Conservation (phyloP, 2,329 filamentous ascomycete genomes). For the Exophiala lecanii-corni region DNA sequence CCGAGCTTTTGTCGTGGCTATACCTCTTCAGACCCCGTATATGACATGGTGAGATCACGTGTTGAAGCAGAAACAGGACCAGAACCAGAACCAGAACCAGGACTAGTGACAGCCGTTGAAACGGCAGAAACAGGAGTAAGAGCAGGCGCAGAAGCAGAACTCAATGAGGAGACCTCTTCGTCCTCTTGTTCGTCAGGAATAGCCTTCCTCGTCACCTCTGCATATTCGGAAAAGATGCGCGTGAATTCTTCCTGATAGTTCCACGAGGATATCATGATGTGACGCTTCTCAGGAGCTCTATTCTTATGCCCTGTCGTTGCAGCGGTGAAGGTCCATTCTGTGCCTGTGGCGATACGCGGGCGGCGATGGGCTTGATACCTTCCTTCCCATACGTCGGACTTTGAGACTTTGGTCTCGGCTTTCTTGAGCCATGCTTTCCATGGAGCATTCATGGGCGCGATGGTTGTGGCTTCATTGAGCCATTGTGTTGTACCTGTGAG, state of each 20-base stretch:
- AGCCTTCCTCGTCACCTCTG: not conserved
- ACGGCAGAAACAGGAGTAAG: no score
- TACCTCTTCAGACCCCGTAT: no score
- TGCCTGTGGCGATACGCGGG: constrained; percentile 6
- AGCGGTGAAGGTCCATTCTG: constrained; percentile 3
- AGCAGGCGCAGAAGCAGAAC: no score
- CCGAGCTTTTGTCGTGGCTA: no score
- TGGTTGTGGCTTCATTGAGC: constrained; percentile 31
- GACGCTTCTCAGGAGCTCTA: constrained; percentile 1
- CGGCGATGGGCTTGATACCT: constrained; percentile 2
- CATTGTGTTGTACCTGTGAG: constrained; percentile 40
- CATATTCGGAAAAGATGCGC: constrained; percentile 1
- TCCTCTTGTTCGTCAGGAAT: not conserved
- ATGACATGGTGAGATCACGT: no score
- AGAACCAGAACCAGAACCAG: no score
- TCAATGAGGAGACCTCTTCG: no score
- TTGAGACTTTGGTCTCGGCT: constrained; percentile 25
- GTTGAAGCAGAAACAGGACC: no score
- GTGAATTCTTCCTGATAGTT: constrained; percentile 6
- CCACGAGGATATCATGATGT: constrained; percentile 5
- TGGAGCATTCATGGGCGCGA: constrained; percentile 36
- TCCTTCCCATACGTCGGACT: constrained; percentile 7
- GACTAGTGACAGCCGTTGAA: no score
- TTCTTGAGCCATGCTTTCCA: constrained; percentile 39
- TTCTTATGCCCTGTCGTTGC: constrained; percentile 1